Evolutionary conservation across 768 basidiomycete genomes (phyloP).

Genomic region (Agrocybe pediades): DNA sequence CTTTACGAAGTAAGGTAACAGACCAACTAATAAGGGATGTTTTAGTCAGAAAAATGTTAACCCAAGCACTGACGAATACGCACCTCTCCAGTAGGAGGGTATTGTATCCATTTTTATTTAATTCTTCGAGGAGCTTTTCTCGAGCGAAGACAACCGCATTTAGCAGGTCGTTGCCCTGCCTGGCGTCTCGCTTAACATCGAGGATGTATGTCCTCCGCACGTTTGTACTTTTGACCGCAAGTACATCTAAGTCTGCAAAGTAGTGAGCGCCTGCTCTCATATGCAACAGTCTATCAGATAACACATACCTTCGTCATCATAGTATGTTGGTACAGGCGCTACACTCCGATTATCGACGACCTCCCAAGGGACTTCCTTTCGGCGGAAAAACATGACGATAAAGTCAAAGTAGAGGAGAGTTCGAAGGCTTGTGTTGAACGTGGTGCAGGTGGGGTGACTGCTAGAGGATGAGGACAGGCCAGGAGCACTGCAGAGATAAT

Average conservation of each 20-base stretch:
- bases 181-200: constrained; percentile 47
- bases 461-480: constrained; percentile 2
- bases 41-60: constrained; percentile 1
- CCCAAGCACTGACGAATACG: constrained; percentile 6
- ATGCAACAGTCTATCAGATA: neutral
- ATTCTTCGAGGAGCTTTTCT: constrained; percentile 60
- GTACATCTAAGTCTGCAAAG: constrained; percentile 57
- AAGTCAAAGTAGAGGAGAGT: constrained; percentile 7
- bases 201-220: constrained; percentile 66
- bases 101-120: constrained; percentile 60
- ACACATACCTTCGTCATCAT: constrained; percentile 57
- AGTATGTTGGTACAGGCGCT: constrained; percentile 65
- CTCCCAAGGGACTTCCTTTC: constrained; percentile 73
- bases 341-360: constrained; percentile 69
- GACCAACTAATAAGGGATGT: constrained; percentile 53
- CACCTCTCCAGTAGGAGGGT: constrained; percentile 70
- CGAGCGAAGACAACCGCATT: constrained; percentile 64
- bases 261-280: neutral
- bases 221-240: constrained; percentile 51
- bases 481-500: constrained; percentile 12
- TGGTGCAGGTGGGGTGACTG: neutral
- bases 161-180: constrained; percentile 46
- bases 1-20: constrained; percentile 63
- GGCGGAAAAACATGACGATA: constrained; percentile 48
- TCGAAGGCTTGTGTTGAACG: constrained; percentile 2